Evolutionary conservation across 345 rosid species (phyloP).

Genomic region (Nasturtium officinale): DNA sequence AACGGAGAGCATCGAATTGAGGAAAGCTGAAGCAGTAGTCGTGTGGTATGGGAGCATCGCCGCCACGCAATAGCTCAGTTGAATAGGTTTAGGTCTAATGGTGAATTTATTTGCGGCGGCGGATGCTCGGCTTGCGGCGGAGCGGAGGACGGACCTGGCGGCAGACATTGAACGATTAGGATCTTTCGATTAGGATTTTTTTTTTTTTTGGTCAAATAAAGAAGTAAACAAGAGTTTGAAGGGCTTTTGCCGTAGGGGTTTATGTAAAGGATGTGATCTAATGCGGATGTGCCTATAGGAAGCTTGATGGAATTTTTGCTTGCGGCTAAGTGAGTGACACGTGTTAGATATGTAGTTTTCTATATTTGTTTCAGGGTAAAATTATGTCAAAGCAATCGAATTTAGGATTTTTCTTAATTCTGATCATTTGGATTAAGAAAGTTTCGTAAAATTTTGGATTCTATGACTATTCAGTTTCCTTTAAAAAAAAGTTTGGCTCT

Average conservation of each 20-base stretch:
- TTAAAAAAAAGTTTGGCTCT: too few species aligned
- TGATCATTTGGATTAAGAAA: too few species aligned
- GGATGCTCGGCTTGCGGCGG: conserved; percentile 51
- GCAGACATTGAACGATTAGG: conserved; percentile 56
- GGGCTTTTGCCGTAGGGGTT: conserved; percentile 35
- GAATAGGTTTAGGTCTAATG: conserved; percentile 45
- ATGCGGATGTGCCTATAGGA: conserved; percentile 4
- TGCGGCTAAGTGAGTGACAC: neutral
- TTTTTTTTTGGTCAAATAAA: too few species aligned
- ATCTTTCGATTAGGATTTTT: neutral
- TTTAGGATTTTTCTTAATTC: too few species aligned
- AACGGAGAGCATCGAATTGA: conserved; percentile 79
- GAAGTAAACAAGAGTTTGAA: neutral
- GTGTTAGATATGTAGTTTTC: neutral
- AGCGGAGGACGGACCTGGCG: conserved; percentile 69
- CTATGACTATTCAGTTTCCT: too few species aligned
- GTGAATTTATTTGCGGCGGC: conserved; percentile 45
- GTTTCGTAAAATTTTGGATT: too few species aligned
- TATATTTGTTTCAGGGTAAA: too few species aligned
- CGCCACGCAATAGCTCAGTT: conserved; percentile 74
- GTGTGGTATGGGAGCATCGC: conserved; percentile 86
- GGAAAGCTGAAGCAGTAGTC: conserved; percentile 87
- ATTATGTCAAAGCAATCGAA: too few species aligned
- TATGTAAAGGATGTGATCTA: neutral
- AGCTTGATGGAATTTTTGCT: conserved; percentile 5